Evolutionary conservation across 306 rosid species (phyloP), one percentile per base, ranked within the genome.

Genomic region (Lathyrus aphaca): DNA sequence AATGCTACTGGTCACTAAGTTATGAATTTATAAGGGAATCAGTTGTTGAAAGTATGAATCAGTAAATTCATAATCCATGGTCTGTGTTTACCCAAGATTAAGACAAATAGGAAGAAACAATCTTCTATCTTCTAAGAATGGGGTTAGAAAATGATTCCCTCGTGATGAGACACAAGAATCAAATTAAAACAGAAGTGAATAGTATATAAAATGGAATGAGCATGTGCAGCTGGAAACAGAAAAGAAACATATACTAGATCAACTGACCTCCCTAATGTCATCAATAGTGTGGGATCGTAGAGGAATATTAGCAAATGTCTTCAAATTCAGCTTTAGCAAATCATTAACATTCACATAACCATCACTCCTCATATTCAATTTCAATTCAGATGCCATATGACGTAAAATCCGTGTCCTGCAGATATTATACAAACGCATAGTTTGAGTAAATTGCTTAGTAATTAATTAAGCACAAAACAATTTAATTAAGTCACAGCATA

Each of bases 381-480:
- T 87, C 82, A 94, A 78, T 48, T 91, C 95, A 50, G 91, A 75
- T 29, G 91, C 95, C 96, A 88, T 91, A 55, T 91, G 99, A 21
- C 99, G 96, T 81, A 94, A 82, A 80, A 94, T 75, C 9, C 91
- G 77, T 0, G 99, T 91, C 84, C 99, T 94, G 80, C 30, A 79
- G 29, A 74, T 42, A 38, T 71, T 56, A 42, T 59, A 37, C 56
- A 64, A 15, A 57, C 58, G 1, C 17, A 58, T 50, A 65, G 9
- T 40, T 44, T 7, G 53, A 73, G 30, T 64, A 32, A 38, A 68
- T 32, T 42, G 40, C 61, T 73, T 50, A 27, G 37, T 25, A 12
- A 73, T 12, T 37, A 77, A 69, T 21, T 21, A 51, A 69, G 50
- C 19, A 17, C 39, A 44, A 12, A 70, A 58, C 13, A 73, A 4